A percentile compares a stretch with the other conserved stretches of the same genome.
phyloP scores from a whole-genome alignment of 352 stramenopile species.

The Phytophthora tentaculata region DNA sequence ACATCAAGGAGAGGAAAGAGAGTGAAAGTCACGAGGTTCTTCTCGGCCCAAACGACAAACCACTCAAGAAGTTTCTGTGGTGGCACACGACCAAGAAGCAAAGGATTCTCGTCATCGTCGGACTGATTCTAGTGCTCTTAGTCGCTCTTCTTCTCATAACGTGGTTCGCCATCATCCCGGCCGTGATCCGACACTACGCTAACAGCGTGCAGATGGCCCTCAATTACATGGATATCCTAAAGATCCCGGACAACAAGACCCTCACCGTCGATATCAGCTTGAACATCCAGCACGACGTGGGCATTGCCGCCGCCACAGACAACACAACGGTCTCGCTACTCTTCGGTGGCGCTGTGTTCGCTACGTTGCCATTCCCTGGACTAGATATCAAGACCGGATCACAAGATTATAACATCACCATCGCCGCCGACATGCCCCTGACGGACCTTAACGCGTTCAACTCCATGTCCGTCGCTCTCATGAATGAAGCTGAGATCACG shows the following conservation, averaged over 20 bases:
- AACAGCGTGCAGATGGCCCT: constrained; percentile 56
- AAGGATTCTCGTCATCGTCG: constrained; percentile 46
- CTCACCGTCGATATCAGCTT: constrained; percentile 60
- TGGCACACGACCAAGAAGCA: constrained; percentile 63
- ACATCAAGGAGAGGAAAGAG: constrained; percentile 15
- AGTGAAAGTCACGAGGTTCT: constrained; percentile 9
- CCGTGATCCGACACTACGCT: constrained; percentile 56
- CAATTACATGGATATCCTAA: constrained; percentile 70
- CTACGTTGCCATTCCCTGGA: constrained; percentile 46
- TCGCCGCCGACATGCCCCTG: constrained; percentile 44
- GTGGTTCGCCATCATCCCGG: constrained; percentile 65
- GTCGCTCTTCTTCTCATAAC: constrained; percentile 54
- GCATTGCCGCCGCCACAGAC: constrained; percentile 47
- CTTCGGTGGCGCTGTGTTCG: constrained; percentile 52
- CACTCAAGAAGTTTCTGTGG: constrained; percentile 49
- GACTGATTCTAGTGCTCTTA: constrained; percentile 41
- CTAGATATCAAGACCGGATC: constrained; percentile 48
- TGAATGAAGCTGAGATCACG: constrained; percentile 47
- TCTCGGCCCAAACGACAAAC: constrained; percentile 14
- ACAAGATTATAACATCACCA: constrained; percentile 56
- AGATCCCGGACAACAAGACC: constrained; percentile 42
- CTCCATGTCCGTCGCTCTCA: constrained; percentile 41
- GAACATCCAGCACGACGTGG: constrained; percentile 50
- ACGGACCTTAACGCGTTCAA: constrained; percentile 51
- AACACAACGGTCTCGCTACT: constrained; percentile 46